Evolutionary conservation across 2,329 filamentous ascomycete genomes (phyloP), one percentile per base, ranked within the genome.

Genomic region (Aspergillus cejpii): DNA sequence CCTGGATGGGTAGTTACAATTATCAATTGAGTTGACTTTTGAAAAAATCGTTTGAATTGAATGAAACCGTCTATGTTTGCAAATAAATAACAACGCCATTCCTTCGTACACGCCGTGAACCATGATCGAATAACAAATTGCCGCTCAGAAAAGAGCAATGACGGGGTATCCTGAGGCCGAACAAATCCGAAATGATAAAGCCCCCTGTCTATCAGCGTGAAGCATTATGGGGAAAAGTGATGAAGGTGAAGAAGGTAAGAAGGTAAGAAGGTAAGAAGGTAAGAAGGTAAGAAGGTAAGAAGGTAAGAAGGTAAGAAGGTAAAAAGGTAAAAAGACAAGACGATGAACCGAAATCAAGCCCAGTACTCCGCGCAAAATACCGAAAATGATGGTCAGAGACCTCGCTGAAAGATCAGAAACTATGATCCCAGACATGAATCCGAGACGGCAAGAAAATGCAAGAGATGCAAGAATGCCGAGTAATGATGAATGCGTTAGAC

Each of bases 121-220:
- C 44, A n/a, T 44, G 42, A 47, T 28, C 39, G 49, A 55, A 43
- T 40, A 55, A 44, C 36, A 54, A 47, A 55, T 58, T 50, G 53
- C 53, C 56, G 49, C 53, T 56, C 55, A 48, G 15, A 49, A 43
- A 50, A 44, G 51, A 57, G 53, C 46, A 52, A 58, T 60, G 55
- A 62, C 59, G 57, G 62, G 62, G 62, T 65, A 65, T 65, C 62
- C 59, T 60, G 54, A 57, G 48, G 38, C 49, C 49, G 46, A 50
- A 52, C 39, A 50, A 45, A 47, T 46, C n/a, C 43, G 40, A 45
- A 46, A 46, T 39, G 41, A 48, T 45, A 43, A 47, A 52, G n/a
- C 33, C 42, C 43, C 48, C 37, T 50, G 37, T 23, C 37, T 53
- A 46, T 51, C 33, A 44, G 47, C 36, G 38, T 31, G 6, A 34